Percentiles rank a stretch among this genome's conserved stretches.
phyloP scores from a whole-genome alignment of 768 basidiomycete species.

The Atractiella rhizophila region DNA sequence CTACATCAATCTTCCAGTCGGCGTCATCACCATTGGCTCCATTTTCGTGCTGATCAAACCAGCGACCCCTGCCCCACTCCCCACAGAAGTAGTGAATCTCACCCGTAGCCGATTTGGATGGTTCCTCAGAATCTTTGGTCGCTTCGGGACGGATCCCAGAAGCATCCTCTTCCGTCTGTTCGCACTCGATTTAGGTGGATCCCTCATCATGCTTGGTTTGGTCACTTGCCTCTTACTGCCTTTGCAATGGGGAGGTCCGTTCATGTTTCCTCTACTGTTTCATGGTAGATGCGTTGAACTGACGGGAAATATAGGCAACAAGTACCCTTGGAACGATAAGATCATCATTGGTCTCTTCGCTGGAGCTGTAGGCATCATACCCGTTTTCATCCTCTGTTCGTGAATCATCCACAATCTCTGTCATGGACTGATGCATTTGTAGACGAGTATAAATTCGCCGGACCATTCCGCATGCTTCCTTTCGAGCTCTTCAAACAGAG shows the following conservation, averaged over 20 bases:
- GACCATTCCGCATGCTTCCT: conserved; percentile 22
- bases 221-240: conserved; percentile 2
- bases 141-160: neutral
- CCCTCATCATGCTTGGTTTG: neutral
- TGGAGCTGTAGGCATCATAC: conserved; percentile 12
- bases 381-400: conserved; percentile 8
- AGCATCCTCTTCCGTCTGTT: neutral
- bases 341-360: conserved; percentile 23
- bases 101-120: no score
- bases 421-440: no score
- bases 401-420: no score
- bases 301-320: conserved; percentile 22
- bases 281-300: no score
- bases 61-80: no score
- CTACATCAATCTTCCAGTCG: conserved; percentile 18
- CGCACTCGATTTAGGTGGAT: conserved; percentile 1
- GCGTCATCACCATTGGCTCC: conserved; percentile 21
- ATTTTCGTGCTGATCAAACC: no score
- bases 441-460: conserved; percentile 18
- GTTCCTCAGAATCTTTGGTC: neutral
- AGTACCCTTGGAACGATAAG: conserved; percentile 27
- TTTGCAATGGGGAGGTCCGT: neutral
- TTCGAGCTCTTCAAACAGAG: conserved; percentile 18
- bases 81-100: no score
- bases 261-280: no score